Evolutionary conservation across 345 rosid genomes (phyloP).

Genomic region (Populus ilicifolia): DNA sequence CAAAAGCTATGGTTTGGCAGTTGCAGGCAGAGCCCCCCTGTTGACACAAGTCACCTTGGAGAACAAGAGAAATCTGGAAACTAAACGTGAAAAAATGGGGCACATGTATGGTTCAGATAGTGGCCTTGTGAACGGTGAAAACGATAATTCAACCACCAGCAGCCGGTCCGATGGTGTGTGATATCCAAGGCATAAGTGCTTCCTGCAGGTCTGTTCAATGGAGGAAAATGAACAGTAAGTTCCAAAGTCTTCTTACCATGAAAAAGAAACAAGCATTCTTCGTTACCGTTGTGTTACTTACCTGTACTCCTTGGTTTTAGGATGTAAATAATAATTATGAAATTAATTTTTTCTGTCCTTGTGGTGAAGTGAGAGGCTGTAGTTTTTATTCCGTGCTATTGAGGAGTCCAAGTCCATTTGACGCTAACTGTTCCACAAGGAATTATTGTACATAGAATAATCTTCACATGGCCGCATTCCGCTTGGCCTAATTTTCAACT

Average conservation of each 20-base stretch:
- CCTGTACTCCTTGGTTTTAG: not conserved
- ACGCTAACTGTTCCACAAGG: not conserved
- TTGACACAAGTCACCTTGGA: constrained; percentile 19
- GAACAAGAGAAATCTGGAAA: constrained; percentile 24
- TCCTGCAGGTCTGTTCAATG: not conserved
- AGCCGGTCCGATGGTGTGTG: not conserved
- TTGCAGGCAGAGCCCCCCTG: constrained; percentile 29
- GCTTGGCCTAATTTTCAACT: no score
- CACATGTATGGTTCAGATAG: constrained; percentile 16
- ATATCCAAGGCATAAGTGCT: not conserved
- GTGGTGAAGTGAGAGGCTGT: not conserved
- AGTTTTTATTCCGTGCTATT: not conserved
- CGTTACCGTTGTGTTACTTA: not conserved
- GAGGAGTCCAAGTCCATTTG: not conserved
- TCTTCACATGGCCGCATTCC: no score
- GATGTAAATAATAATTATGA: not conserved
- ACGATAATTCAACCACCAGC: not conserved
- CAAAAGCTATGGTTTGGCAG: constrained; percentile 28
- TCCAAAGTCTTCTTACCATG: not conserved
- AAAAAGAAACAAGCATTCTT: not conserved
- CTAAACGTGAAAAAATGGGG: constrained; percentile 20
- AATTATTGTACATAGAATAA: not conserved
- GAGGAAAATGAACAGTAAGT: not conserved
- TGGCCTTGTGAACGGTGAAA: not conserved
- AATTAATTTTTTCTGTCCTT: not conserved